These are phyloP conservation scores for Globisporangium rhizosaccharum DNA, from an alignment of 352 stramenopile genomes.

Conservation along the genomic window DNA sequence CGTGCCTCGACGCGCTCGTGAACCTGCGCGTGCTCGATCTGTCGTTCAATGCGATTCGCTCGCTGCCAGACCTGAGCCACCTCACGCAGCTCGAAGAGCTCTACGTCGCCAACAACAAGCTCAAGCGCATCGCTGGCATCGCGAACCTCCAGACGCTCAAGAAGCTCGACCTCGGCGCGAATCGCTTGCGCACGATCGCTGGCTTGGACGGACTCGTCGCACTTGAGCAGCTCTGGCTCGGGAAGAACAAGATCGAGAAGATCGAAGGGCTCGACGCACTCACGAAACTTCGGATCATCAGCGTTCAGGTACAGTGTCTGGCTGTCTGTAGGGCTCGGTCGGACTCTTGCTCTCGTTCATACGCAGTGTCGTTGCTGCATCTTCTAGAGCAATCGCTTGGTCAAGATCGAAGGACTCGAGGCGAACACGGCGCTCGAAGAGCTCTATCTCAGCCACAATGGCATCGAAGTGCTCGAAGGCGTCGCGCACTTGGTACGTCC, in stretches of 20 bases:
- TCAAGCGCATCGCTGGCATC: slow-evolving; percentile 93
- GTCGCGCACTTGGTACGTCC: slow-evolving; percentile 61
- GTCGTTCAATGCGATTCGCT: slow-evolving; percentile 95
- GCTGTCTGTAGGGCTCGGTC: neutral
- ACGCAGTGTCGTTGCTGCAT: neutral
- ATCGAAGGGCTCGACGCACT: slow-evolving; percentile 87
- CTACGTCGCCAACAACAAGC: slow-evolving; percentile 97
- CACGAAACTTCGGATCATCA: slow-evolving; percentile 85
- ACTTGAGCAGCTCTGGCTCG: slow-evolving; percentile 96
- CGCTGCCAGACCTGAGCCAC: slow-evolving; percentile 76
- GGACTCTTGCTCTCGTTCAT: neutral
- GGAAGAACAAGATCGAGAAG: slow-evolving; percentile 97
- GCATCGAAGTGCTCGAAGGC: slow-evolving; percentile 87
- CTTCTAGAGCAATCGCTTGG: slow-evolving; percentile 95
- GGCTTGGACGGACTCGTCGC: slow-evolving; percentile 85
- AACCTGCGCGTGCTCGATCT: slow-evolving; percentile 90
- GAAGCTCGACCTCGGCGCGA: slow-evolving; percentile 97
- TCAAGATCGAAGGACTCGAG: slow-evolving; percentile 89
- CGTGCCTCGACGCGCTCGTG: slow-evolving; percentile 47
- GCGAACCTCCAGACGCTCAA: slow-evolving; percentile 74
- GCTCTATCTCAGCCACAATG: slow-evolving; percentile 97
- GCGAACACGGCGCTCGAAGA: slow-evolving; percentile 90
- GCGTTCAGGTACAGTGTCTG: slow-evolving; percentile 40
- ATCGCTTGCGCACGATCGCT: slow-evolving; percentile 92
- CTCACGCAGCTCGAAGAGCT: slow-evolving; percentile 88